A percentile compares a stretch with the other conserved stretches of the same genome.
phyloP scores from a whole-genome alignment of 2,329 filamentous ascomycete genomes.

The Fusarium redolens region DNA sequence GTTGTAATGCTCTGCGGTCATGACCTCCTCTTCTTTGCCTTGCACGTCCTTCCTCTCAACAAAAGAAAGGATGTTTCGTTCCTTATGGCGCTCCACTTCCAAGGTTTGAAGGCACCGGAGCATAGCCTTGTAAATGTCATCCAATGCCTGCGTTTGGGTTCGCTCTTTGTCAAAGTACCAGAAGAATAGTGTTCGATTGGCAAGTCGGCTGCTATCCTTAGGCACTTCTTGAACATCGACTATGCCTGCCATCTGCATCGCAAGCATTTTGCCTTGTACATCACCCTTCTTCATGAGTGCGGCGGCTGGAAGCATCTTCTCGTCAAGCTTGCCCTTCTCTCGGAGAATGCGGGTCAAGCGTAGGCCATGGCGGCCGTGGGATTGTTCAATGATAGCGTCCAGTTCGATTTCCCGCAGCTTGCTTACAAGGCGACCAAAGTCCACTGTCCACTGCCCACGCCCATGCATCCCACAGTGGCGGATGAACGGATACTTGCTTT shows the following conservation, averaged over 20 bases:
- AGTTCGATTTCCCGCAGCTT: constrained; percentile 81
- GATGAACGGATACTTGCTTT: constrained; percentile 76
- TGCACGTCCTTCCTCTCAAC: constrained; percentile 88
- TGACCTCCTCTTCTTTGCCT: constrained; percentile 83
- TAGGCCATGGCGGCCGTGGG: constrained; percentile 80
- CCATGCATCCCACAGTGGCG: constrained; percentile 72
- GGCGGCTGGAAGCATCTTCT: constrained; percentile 84
- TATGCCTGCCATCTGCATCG: constrained; percentile 87
- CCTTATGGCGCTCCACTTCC: constrained; percentile 77
- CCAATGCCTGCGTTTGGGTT: constrained; percentile 75
- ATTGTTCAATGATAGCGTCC: constrained; percentile 82
- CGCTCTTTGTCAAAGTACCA: constrained; percentile 89
- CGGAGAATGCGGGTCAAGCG: constrained; percentile 88
- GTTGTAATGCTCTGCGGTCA: constrained; percentile 79
- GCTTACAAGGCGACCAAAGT: constrained; percentile 79
- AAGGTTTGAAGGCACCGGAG: constrained; percentile 84
- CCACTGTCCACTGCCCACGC: constrained; percentile 82
- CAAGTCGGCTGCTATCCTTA: constrained; percentile 83
- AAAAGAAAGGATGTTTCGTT: constrained; percentile 80
- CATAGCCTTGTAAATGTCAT: constrained; percentile 92
- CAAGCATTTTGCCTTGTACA: constrained; percentile 84
- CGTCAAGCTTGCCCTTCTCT: constrained; percentile 92
- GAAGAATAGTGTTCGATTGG: constrained; percentile 87
- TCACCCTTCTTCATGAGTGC: constrained; percentile 88
- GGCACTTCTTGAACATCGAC: constrained; percentile 95